These are phyloP conservation scores for Ulota crispa DNA, from an alignment of 225 moss, liverwort and hornwort genomes.

Conservation along the genomic window DNA sequence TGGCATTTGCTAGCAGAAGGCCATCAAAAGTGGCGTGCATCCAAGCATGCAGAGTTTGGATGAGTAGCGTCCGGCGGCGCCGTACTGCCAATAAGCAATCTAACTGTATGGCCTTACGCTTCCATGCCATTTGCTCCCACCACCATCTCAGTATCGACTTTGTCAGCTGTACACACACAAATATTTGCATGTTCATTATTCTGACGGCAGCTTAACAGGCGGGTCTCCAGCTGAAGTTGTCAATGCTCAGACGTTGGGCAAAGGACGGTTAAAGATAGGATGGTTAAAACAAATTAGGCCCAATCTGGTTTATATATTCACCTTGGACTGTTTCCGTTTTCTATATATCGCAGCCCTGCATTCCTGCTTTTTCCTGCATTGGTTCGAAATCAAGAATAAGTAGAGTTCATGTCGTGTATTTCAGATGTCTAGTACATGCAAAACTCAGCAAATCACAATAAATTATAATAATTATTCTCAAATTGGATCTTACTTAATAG, in stretches of 20 bases:
- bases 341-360: conserved; percentile 59
- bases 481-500: conserved; percentile 78
- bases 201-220: not conserved
- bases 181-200: not conserved
- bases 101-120: conserved; percentile 79
- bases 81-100: conserved; percentile 72
- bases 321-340: conserved; percentile 73
- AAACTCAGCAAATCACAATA: not conserved
- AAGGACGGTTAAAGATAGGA: not conserved
- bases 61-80: conserved; percentile 68
- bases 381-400: conserved; percentile 19
- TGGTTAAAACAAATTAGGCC: not conserved
- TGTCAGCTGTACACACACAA: conserved; percentile 51
- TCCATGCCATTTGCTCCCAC: conserved; percentile 99
- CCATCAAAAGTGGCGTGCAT: conserved; percentile 98
- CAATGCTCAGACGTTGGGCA: not conserved
- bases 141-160: conserved; percentile 72
- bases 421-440: not conserved
- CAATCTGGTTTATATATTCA: conserved; percentile 20
- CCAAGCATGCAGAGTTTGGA: conserved; percentile 78
- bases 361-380: conserved; percentile 78
- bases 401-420: not conserved
- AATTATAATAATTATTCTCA: not conserved
- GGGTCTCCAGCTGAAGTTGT: not conserved
- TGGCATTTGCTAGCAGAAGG: conserved; percentile 82